phyloP scores from a whole-genome alignment of 2,329 filamentous ascomycete genomes.

The Onygenales sp. region DNA sequence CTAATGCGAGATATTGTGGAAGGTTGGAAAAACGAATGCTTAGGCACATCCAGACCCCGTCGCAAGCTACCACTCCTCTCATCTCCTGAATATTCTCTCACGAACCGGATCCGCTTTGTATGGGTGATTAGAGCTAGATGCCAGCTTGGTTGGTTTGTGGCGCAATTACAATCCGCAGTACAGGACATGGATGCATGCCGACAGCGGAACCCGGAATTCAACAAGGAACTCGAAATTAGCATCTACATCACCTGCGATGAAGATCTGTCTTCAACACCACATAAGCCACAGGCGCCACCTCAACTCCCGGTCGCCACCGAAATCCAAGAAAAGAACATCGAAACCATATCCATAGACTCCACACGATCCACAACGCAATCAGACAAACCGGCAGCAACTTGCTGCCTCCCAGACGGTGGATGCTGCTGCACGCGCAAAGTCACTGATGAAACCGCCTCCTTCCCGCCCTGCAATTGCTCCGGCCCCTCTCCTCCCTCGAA shows the following conservation, averaged over 20 bases:
- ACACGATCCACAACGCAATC: constrained; percentile 9
- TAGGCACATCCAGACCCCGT: background rate
- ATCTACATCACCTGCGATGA: constrained; percentile 49
- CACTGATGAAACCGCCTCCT: constrained; percentile 35
- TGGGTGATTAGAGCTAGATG: constrained; percentile 50
- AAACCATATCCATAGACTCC: constrained; percentile 18
- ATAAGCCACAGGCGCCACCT: background rate
- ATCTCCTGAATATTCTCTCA: constrained; percentile 17
- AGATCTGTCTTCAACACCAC: constrained; percentile 10
- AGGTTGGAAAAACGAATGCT: constrained; percentile 31
- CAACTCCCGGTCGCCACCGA: background rate
- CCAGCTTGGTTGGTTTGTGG: constrained; percentile 45
- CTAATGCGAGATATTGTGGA: constrained; percentile 47
- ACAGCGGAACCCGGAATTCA: constrained; percentile 19
- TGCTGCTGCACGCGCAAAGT: constrained; percentile 44
- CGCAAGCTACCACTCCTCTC: background rate
- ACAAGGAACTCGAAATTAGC: constrained; percentile 41
- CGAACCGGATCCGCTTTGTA: constrained; percentile 44
- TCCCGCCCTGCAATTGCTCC: constrained; percentile 30
- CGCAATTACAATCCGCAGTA: constrained; percentile 39
- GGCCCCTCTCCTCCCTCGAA: constrained; percentile 11
- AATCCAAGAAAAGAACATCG: constrained; percentile 3
- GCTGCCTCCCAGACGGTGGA: constrained; percentile 19
- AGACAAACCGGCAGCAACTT: background rate
- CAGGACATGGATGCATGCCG: constrained; percentile 32